phyloP scores from a whole-genome alignment of 257 asterid genomes.

The Nicotiana attenuata region DNA sequence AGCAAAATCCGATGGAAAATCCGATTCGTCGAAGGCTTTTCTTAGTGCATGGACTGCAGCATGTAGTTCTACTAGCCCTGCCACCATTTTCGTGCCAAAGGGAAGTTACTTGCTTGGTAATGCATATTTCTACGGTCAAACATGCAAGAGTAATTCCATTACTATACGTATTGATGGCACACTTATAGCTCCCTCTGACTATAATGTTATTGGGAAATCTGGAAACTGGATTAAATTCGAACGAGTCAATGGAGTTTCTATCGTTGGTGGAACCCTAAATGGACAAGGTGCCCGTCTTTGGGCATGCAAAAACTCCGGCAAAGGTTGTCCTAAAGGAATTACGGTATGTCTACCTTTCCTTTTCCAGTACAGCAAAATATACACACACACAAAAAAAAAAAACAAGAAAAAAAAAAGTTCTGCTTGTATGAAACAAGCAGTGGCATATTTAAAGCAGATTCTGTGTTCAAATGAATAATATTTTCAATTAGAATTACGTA shows the following conservation, averaged over 20 bases:
- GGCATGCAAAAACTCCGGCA: constrained; percentile 49
- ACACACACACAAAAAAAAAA: no score
- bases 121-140: constrained; percentile 31
- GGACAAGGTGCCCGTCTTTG: constrained; percentile 55
- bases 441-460: not conserved
- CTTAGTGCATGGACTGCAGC: constrained; percentile 49
- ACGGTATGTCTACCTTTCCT: constrained; percentile 36
- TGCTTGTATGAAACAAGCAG: not conserved
- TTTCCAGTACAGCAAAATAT: not conserved
- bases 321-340: constrained; percentile 43
- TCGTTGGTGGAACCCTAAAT: constrained; percentile 50
- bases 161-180: constrained; percentile 34
- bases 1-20: constrained; percentile 40
- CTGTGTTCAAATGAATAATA: not conserved
- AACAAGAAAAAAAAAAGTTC: no score
- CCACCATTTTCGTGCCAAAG: constrained; percentile 42
- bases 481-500: no score
- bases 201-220: constrained; percentile 23
- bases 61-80: constrained; percentile 37
- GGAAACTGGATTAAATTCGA: constrained; percentile 43
- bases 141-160: constrained; percentile 38
- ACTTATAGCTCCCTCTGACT: constrained; percentile 51
- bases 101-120: constrained; percentile 36
- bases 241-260: constrained; percentile 33
- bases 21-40: constrained; percentile 40